Conservation (phyloP, 805 yeast genomes). For the Hanseniaspora occidentalis region DNA sequence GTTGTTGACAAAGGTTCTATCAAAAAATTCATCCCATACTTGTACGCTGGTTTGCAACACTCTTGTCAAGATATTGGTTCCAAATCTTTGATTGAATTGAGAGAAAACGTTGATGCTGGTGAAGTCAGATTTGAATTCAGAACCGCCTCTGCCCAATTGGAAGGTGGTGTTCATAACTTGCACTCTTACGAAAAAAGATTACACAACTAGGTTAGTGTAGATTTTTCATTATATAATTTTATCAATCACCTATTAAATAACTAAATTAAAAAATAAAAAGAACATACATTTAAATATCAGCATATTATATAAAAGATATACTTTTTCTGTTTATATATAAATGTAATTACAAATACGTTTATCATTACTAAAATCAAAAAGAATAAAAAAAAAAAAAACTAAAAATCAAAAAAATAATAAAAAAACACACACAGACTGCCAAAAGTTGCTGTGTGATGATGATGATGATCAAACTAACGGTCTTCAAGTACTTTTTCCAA, state of each 20-base stretch:
- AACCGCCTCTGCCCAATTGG: slow-evolving; percentile 97
- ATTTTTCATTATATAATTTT: too few relatives aligned
- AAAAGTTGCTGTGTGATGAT: too few relatives aligned
- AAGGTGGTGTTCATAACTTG: slow-evolving; percentile 96
- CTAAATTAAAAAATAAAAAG: neutral
- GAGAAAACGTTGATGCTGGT: slow-evolving; percentile 51
- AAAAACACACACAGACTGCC: too few relatives aligned
- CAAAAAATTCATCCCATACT: slow-evolving; percentile 85
- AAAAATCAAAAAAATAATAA: too few relatives aligned
- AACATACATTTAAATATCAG: neutral
- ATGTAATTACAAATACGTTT: too few relatives aligned
- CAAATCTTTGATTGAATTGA: slow-evolving; percentile 48
- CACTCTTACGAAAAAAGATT: slow-evolving; percentile 96
- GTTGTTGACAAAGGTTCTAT: slow-evolving; percentile 96
- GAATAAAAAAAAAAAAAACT: too few relatives aligned
- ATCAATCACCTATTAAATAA: slow-evolving; percentile 9
- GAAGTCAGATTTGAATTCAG: slow-evolving; percentile 88
- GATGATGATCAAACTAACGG: too few relatives aligned
- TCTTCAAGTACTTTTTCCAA: too few relatives aligned
- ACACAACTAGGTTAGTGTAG: slow-evolving; percentile 54
- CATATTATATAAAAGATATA: neutral
- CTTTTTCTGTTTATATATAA: too few relatives aligned
- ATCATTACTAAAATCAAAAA: too few relatives aligned
- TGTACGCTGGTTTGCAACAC: slow-evolving; percentile 92
- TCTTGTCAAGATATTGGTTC: slow-evolving; percentile 98